These are phyloP conservation scores for Epichloe festucae DNA, from an alignment of 2,329 filamentous ascomycete species.

Conservation along the genomic window DNA sequence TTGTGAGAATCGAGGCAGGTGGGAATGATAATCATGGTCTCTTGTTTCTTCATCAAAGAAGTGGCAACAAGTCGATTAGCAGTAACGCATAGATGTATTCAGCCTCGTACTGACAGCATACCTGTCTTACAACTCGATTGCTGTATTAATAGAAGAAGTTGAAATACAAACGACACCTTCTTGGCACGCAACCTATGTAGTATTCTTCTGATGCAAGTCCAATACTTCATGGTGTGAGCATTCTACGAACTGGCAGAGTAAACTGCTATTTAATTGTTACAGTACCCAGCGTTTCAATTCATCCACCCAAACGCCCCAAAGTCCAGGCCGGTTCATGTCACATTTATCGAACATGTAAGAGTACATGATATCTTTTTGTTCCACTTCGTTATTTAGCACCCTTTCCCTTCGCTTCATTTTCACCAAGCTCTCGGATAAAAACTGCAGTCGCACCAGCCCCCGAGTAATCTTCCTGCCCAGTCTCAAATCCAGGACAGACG, in stretches of 20 bases:
- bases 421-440: constrained; percentile 69
- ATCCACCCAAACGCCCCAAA: constrained; percentile 18
- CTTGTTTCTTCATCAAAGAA: not conserved
- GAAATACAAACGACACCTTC: not conserved
- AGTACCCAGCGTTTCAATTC: constrained; percentile 9
- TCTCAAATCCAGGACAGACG: constrained; percentile 80
- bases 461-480: constrained; percentile 64
- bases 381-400: constrained; percentile 43
- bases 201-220: not conserved
- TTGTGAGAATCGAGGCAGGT: not conserved
- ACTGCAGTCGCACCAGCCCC: constrained; percentile 64
- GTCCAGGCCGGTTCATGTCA: not conserved
- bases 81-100: not conserved
- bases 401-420: constrained; percentile 82
- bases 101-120: not conserved
- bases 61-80: too few species aligned
- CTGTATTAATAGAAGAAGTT: too few species aligned
- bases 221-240: constrained; percentile 17
- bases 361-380: not conserved
- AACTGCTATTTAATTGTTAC: constrained; percentile 1
- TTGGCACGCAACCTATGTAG: not conserved
- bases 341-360: not conserved
- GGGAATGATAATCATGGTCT: not conserved
- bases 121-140: too few species aligned
- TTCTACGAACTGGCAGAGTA: constrained; percentile 17